Evolutionary conservation across 768 basidiomycete genomes (phyloP), one percentile per base, ranked within the genome.

Genomic region (Fistulinella prunicolor): DNA sequence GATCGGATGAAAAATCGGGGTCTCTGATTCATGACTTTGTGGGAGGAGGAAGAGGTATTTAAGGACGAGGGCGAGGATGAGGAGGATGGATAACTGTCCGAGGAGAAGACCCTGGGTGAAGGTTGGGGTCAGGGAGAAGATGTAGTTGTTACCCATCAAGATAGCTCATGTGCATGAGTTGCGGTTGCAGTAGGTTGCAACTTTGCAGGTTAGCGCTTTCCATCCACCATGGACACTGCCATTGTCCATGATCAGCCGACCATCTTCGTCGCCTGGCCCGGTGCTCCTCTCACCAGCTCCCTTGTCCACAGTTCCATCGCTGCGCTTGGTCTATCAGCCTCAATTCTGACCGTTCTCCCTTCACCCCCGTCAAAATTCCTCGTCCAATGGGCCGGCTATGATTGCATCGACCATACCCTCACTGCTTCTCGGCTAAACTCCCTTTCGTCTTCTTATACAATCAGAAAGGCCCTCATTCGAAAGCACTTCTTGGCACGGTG

Each of bases 1-100:
- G 49, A 75, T 74, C 3, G 83, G 80, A 57, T 81, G 83, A 65
- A 83, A 86, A 28, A 77, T 72, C 1, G 79, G 73, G 0, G 75
- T 73, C 52, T 79, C 79, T 58, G 78, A 75, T 1, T 77, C 76
- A 54, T 77, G 69, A 49, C 78, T 72, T 22, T 81, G 75, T 6
- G 89, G 82, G 58, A 96, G 91, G 53, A 99, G 85, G 63, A 99
- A 96, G 47, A 98, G 83, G 71, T 96, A 98, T 63, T 90, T 89
- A 69, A 99, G 82, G 63, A 99, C 80, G 53, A 94, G 71, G 39
- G 75, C 76, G 23, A 90, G 77, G 39, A 94, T 76, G 42, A 86
- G 60, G 37, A 92, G 73, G 58, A 99, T 85, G 21, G 93, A 94
- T 19, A 91, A 75, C 67, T 98, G 95, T 47, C 95, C 95, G 37